Evolutionary conservation across 441 rosid genomes (phyloP), one percentile per base, ranked within the genome.

Genomic region (Eutrema salsugineum): DNA sequence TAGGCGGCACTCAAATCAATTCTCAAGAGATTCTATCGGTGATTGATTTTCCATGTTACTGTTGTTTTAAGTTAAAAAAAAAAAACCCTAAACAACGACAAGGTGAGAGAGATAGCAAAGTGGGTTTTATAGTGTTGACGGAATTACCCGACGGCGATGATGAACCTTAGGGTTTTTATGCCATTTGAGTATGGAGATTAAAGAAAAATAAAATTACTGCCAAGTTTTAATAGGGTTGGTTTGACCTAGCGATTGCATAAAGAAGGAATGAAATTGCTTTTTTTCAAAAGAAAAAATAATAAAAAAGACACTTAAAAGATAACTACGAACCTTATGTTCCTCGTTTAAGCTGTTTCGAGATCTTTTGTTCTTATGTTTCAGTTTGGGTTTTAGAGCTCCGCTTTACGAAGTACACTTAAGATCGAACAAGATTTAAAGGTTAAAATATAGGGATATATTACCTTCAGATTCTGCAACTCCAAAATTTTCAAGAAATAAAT

Each of bases 101-200:
- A 76, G 80, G 56, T 71, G 47, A 53, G 28, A 66, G 39, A 68
- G 46, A 72, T 40, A 4, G 66, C 47, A 62, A 72, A 42, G 42
- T 50, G 61, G 17, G 47, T 36, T 65, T 63, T 76, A 70, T 78
- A 70, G 60, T 66, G 74, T 69, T 54, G 80, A 86, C 83, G 84
- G 83, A 49, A 66, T 85, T 87, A 84, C 82, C 78, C 78, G 93
- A 91, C 94, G 93, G 95, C 97, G 93, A 84, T 81, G 80, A 90
- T 87, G 91, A 92, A 90, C 91, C 68, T 88, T 86, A 88, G 97
- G 98, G 95, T 88, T 93, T 75, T 92, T 88, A 86, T 72, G 78
- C 72, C 77, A 55, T 66, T 27, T 71, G 48, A 58, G 70, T 63
- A 76, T 56, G 39, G 57, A 81, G 71, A 77, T 77, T 73, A 77